Base-by-base conservation (phyloP, 2,329 filamentous ascomycete genomes). In the Fusarium fracticaudum region DNA sequence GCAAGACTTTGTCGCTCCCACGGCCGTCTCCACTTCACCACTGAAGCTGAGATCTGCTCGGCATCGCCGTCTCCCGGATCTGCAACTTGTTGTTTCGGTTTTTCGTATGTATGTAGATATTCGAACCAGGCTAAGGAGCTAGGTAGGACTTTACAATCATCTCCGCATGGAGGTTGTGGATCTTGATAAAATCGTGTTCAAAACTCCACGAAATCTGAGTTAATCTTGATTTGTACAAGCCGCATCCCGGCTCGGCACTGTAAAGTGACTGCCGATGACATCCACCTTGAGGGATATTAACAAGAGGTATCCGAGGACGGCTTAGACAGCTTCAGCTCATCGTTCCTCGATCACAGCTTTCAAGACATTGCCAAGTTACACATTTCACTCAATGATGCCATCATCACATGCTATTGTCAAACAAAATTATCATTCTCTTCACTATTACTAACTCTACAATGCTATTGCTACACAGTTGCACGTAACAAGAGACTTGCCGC, bases 41-140 rank as follows among this genome's bases (percentile, higher is more conserved):
- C 50, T 60, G 48, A 58, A 67, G 41, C 47, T 68, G 50, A 61
- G 67, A 75, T 66, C 68, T 54, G 38, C 72, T 74, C 72, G 72
- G 72, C 72, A 67, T 67, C 72, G 54, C 72, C 72, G 69, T 54
- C 54, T 61, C 44, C 59, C 50, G 69, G 71, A 75, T 74, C 60
- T 70, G 47, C 64, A 69, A 29, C 51, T 60, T 75, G 53, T 41
- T 67, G 58, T 73, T 66, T 73, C 40, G 50, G 45, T 58, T 63
- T 63, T 63, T 74, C n/a, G 45, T 35, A 35, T 35, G 33, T 45
- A 41, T 35, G 33, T 45, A 41, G 29, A 54, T n/a, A 14, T 47
- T 66, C 20, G n/a, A 41, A 43, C 33, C 33, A 35, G 33, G 33
- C 33, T 35, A 35, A 35, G 33, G 17, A 35, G 33, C 37, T 29